Evolutionary conservation across 805 yeast genomes (phyloP).

Genomic region (Tetrapisispora phaffii): DNA sequence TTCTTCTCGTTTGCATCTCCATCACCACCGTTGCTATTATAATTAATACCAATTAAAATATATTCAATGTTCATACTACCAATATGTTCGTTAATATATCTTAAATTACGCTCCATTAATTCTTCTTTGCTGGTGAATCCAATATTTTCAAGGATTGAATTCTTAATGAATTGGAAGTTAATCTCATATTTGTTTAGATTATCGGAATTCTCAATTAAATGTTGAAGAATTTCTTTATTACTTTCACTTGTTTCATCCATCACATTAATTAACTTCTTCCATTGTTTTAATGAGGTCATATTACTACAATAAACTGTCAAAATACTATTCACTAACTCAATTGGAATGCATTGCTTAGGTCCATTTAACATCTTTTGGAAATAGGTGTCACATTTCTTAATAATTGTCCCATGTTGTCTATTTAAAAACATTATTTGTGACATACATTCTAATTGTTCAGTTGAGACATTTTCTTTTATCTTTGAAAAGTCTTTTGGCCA

Average conservation of each 20-base stretch:
- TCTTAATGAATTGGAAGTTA: conserved; percentile 32
- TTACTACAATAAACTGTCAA: conserved; percentile 35
- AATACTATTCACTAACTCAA: conserved; percentile 37
- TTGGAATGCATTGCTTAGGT: conserved; percentile 42
- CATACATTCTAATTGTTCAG: conserved; percentile 32
- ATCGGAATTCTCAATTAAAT: conserved; percentile 13
- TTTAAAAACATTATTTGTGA: conserved; percentile 20
- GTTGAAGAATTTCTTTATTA: conserved; percentile 31
- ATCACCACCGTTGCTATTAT: conserved; percentile 4
- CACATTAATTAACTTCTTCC: conserved; percentile 48
- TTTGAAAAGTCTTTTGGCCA: conserved; percentile 1
- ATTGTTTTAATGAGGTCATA: conserved; percentile 37
- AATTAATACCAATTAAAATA: conserved; percentile 44
- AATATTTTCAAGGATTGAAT: conserved; percentile 45
- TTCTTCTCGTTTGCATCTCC: background rate
- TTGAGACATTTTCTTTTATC: background rate
- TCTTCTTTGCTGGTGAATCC: conserved; percentile 40
- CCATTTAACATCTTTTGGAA: conserved; percentile 47
- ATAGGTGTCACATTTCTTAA: conserved; percentile 30
- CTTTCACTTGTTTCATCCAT: conserved; percentile 31
- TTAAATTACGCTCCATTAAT: conserved; percentile 43
- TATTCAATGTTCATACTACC: conserved; percentile 46
- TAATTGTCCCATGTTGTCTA: conserved; percentile 13
- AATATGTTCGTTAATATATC: conserved; percentile 47
- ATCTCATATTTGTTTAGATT: conserved; percentile 21